Percentiles rank a stretch among this genome's conserved stretches.
Evolutionary conservation across 345 rosid genomes (phyloP).

Genomic region (Eucalyptus shirleyi): DNA sequence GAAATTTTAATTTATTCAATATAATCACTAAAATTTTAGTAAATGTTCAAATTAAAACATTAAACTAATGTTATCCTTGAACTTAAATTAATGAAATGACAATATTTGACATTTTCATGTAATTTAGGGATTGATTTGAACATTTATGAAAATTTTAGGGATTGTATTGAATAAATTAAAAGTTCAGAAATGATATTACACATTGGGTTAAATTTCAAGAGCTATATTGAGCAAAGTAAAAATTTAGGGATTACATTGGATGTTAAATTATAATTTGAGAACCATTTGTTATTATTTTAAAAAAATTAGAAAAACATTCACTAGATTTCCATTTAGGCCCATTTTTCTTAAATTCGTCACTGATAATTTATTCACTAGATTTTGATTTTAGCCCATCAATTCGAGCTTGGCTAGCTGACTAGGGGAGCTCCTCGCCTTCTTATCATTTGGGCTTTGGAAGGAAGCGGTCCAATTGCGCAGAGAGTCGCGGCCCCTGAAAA

Average conservation of each 20-base stretch:
- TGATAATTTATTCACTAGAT: not conserved
- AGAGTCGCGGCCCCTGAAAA: not conserved
- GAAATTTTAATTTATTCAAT: too few relatives aligned
- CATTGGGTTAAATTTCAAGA: too few relatives aligned
- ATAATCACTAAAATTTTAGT: too few relatives aligned
- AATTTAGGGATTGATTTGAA: too few relatives aligned
- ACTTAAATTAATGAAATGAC: too few relatives aligned
- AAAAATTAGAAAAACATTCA: not conserved
- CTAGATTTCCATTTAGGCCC: not conserved
- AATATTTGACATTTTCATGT: too few relatives aligned
- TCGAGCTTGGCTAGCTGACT: not conserved
- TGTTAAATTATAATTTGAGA: too few relatives aligned
- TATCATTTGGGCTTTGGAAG: not conserved
- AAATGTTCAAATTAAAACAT: too few relatives aligned
- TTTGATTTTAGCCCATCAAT: not conserved
- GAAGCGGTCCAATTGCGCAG: not conserved
- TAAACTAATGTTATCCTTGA: not conserved
- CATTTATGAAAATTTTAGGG: too few relatives aligned
- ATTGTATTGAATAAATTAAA: too few relatives aligned
- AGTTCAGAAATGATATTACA: accelerated
- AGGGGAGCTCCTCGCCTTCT: not conserved
- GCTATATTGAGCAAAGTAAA: not conserved
- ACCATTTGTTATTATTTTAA: not conserved
- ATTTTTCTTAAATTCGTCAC: not conserved
- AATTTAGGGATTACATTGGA: too few relatives aligned